Percentiles rank a stretch among this genome's conserved stretches.
phyloP scores from a whole-genome alignment of 2,329 filamentous ascomycete species.

The Penicillium sp. region DNA sequence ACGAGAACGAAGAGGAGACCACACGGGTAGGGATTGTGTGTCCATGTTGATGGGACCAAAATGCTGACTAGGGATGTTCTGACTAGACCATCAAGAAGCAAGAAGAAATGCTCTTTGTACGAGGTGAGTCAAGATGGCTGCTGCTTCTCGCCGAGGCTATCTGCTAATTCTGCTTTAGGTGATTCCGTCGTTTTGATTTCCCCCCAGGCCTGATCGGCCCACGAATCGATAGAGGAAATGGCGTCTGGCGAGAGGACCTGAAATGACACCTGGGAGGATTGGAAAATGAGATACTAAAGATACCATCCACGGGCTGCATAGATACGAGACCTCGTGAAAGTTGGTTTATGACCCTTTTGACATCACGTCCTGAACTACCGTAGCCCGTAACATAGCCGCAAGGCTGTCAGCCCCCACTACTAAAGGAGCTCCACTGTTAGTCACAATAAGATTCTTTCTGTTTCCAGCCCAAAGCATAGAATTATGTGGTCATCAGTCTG shows the following conservation, averaged over 20 bases:
- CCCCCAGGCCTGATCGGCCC: constrained; percentile 51
- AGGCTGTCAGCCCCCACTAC: not conserved
- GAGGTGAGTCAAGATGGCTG: constrained; percentile 61
- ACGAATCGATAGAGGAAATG: constrained; percentile 16
- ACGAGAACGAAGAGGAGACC: constrained; percentile 71
- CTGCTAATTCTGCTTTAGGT: constrained; percentile 50
- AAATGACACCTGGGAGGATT: constrained; percentile 3
- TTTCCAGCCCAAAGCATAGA: not conserved
- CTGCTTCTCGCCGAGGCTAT: not conserved
- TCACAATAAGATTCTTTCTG: constrained; percentile 1
- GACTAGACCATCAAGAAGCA: constrained; percentile 87
- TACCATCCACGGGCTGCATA: constrained; percentile 20
- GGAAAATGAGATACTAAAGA: constrained; percentile 16
- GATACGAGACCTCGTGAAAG: constrained; percentile 23
- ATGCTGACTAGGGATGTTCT: constrained; percentile 11
- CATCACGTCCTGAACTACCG: not conserved
- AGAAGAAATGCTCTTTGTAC: constrained; percentile 96
- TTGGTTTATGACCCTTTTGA: constrained; percentile 15
- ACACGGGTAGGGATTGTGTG: constrained; percentile 60
- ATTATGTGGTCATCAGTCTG: not conserved
- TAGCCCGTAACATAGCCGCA: constrained; percentile 1
- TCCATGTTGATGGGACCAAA: not conserved
- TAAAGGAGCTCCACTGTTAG: constrained; percentile 8
- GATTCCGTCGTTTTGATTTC: constrained; percentile 73
- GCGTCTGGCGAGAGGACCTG: constrained; percentile 18